Evolutionary conservation across 192 early-diverging fungal species (phyloP).

Genomic region (Jimgerdemannia lactiflua): DNA sequence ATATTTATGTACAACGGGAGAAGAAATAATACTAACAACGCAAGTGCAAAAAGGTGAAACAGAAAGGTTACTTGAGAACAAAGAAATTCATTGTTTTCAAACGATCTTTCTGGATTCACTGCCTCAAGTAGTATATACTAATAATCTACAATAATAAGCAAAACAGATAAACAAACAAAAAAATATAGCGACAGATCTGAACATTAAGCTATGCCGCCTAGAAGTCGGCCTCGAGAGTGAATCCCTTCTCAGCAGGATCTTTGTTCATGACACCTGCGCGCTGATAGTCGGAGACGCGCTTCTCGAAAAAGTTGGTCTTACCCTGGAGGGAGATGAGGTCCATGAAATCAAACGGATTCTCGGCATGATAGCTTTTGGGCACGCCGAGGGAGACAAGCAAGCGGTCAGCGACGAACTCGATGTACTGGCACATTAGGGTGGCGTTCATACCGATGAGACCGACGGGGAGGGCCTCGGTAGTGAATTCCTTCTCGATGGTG

Average conservation of each 20-base stretch:
- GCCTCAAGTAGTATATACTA: too few relatives aligned
- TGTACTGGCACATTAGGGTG: constrained; percentile 92
- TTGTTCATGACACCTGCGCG: constrained; percentile 19
- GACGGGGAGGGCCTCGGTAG: constrained; percentile 89
- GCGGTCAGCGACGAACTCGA: constrained; percentile 79
- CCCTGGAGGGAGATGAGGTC: constrained; percentile 72
- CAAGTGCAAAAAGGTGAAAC: too few relatives aligned
- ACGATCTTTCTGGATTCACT: too few relatives aligned
- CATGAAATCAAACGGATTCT: constrained; percentile 99
- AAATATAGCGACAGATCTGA: too few relatives aligned
- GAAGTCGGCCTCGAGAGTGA: constrained; percentile 82
- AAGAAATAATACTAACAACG: too few relatives aligned
- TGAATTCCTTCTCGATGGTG: constrained; percentile 92
- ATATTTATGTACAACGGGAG: too few relatives aligned
- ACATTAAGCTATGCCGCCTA: constrained; percentile 26
- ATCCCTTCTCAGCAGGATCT: constrained; percentile 60
- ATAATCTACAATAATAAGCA: too few relatives aligned
- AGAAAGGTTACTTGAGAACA: too few relatives aligned
- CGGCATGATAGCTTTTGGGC: constrained; percentile 77
- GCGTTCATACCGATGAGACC: constrained; percentile 25
- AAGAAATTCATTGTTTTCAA: too few relatives aligned
- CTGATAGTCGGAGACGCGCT: too few relatives aligned
- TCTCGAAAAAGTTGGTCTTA: too few relatives aligned
- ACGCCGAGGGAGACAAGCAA: constrained; percentile 64
- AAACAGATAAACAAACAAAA: too few relatives aligned